These are phyloP conservation scores for Gentiana dahurica DNA, from an alignment of 257 asterid genomes.

Conservation along the genomic window DNA sequence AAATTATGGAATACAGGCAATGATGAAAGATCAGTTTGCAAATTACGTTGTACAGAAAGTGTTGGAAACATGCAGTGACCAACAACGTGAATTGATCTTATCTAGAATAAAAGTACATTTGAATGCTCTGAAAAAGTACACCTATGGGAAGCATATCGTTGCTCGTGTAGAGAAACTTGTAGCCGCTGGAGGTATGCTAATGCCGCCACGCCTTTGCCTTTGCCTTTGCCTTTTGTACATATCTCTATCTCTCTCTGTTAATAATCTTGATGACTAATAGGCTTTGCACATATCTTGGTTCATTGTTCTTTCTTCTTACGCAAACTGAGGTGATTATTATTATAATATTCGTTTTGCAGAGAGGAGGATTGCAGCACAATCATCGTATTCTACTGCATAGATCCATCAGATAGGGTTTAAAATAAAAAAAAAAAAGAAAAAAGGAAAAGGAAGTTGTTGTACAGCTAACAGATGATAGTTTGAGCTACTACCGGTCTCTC, in stretches of 20 bases:
- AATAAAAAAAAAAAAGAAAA: too few relatives aligned
- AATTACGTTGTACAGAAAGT: conserved; percentile 44
- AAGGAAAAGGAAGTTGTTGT: conserved; percentile 14
- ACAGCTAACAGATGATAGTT: conserved; percentile 38
- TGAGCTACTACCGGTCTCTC: conserved; percentile 22
- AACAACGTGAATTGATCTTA: conserved; percentile 35
- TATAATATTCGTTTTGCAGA: conserved; percentile 11
- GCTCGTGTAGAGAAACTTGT: conserved; percentile 44
- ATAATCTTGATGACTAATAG: too few relatives aligned
- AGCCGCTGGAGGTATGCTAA: conserved; percentile 35
- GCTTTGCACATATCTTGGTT: not conserved
- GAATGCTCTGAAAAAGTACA: conserved; percentile 36
- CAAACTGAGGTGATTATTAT: not conserved
- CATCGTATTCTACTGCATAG: conserved; percentile 6
- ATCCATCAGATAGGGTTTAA: conserved; percentile 6
- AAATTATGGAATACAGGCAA: conserved; percentile 13
- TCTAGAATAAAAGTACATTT: conserved; percentile 36
- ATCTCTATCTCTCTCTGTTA: not conserved
- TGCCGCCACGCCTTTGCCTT: not conserved
- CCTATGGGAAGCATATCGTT: conserved; percentile 38
- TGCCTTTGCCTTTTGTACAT: not conserved
- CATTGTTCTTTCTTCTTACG: not conserved
- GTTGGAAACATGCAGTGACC: conserved; percentile 38
- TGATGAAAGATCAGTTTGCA: conserved; percentile 46
- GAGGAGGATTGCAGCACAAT: conserved; percentile 25